Conservation (phyloP, 495 filamentous ascomycete genomes). For the Clavariopsis aquatica region DNA sequence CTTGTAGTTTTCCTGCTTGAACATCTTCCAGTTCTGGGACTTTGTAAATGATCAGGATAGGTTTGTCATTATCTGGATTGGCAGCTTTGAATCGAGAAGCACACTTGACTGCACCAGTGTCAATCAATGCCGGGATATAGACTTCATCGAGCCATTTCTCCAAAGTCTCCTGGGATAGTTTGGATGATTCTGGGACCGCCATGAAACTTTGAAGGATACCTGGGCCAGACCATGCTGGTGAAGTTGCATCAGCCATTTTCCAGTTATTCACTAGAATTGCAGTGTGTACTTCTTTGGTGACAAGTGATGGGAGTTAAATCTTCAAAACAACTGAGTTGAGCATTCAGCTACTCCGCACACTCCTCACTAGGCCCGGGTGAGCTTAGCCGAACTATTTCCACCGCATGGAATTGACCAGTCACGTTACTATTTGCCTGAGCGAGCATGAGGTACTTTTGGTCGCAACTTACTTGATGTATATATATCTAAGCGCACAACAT, state of each 20-base stretch:
- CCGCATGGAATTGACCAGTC: background rate
- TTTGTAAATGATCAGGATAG: constrained; percentile 40
- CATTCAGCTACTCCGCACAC: constrained; percentile 14
- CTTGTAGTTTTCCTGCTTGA: constrained; percentile 21
- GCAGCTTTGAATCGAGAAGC: constrained; percentile 35
- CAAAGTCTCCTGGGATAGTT: constrained; percentile 27
- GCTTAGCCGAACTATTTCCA: constrained; percentile 25
- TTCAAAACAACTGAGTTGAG: background rate
- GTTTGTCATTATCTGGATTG: constrained; percentile 23
- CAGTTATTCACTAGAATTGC: too few relatives aligned
- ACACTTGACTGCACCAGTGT: constrained; percentile 28
- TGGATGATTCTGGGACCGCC: constrained; percentile 8
- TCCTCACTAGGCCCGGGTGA: constrained; percentile 25
- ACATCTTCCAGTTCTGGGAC: constrained; percentile 37
- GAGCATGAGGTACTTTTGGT: too few relatives aligned
- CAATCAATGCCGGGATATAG: constrained; percentile 40
- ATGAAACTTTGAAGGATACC: constrained; percentile 27
- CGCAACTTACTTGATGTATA: too few relatives aligned
- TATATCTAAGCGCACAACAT: too few relatives aligned
- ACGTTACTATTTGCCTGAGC: too few relatives aligned
- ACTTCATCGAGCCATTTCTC: constrained; percentile 41
- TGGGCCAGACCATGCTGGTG: constrained; percentile 25
- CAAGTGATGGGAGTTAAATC: too few relatives aligned
- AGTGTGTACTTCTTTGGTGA: too few relatives aligned
- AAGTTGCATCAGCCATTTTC: constrained; percentile 23